These are phyloP conservation scores for Obelidium mucronatum DNA, from an alignment of 192 early-diverging fungal species.

Conservation along the genomic window DNA sequence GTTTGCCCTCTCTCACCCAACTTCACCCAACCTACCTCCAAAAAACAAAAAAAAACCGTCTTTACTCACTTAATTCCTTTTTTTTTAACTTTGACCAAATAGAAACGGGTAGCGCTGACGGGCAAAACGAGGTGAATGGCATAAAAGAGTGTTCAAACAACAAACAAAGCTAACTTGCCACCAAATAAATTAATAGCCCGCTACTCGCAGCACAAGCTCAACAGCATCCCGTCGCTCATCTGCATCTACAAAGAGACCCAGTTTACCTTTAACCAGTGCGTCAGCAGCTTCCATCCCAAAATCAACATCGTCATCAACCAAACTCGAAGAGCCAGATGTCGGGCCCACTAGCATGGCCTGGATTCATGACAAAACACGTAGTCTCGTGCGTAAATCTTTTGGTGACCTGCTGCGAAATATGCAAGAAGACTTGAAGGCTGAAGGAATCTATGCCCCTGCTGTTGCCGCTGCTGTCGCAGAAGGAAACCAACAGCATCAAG, in stretches of 20 bases:
- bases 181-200: neutral
- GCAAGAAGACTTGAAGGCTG: conserved; percentile 14
- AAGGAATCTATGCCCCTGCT: too few species aligned
- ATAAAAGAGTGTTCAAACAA: too few species aligned
- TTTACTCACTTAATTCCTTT: too few species aligned
- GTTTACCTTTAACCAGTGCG: too few species aligned
- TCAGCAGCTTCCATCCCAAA: neutral
- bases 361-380: conserved; percentile 38
- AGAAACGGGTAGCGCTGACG: too few species aligned
- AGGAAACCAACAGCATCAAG: neutral
- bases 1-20: too few species aligned
- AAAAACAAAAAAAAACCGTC: too few species aligned
- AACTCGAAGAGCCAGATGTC: conserved; percentile 25
- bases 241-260: too few species aligned
- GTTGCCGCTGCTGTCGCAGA: neutral
- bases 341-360: conserved; percentile 31
- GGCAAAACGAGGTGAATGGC: too few species aligned
- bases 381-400: conserved; percentile 39
- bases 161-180: too few species aligned
- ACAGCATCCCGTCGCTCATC: neutral
- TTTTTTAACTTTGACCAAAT: too few species aligned
- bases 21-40: too few species aligned
- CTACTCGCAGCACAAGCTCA: neutral
- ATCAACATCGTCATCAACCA: neutral
- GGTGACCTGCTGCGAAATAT: conserved; percentile 37